A percentile compares a stretch with the other conserved stretches of the same genome.
These are phyloP conservation scores for Abrus pulchellus DNA, from an alignment of 306 rosid genomes.

Conservation along the genomic window DNA sequence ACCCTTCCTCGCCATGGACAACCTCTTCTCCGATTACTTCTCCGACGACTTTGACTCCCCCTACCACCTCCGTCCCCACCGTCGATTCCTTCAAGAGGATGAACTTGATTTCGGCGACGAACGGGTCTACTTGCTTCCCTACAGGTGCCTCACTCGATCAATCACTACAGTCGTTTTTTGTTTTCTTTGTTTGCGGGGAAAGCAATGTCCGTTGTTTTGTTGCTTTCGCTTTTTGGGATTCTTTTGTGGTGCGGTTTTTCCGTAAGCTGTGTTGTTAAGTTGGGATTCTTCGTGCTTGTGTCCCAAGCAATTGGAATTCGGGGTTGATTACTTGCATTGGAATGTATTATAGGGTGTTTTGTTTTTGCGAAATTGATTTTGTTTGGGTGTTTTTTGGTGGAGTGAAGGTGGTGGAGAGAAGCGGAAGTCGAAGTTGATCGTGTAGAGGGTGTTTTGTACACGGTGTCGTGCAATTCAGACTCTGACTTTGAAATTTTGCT, in stretches of 20 bases:
- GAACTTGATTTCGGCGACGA: conserved; percentile 54
- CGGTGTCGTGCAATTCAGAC: conserved; percentile 51
- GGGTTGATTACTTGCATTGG: conserved; percentile 5
- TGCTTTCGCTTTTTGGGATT: not conserved
- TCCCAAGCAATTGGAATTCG: not conserved
- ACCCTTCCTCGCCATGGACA: conserved; percentile 70
- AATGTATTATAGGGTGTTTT: not conserved
- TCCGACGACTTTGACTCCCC: conserved; percentile 64
- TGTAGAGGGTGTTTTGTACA: conserved; percentile 65
- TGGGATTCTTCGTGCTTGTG: conserved; percentile 13
- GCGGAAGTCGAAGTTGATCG: conserved; percentile 55
- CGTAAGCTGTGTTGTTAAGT: not conserved
- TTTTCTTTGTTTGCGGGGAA: not conserved
- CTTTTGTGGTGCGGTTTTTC: not conserved
- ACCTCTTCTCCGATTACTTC: conserved; percentile 47
- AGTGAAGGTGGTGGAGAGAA: conserved; percentile 85
- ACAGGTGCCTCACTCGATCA: conserved; percentile 53
- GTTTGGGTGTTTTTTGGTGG: conserved; percentile 15
- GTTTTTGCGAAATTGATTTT: not conserved
- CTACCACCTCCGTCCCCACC: conserved; percentile 54
- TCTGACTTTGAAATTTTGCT: conserved; percentile 60
- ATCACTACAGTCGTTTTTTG: too few species aligned
- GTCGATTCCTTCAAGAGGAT: conserved; percentile 62
- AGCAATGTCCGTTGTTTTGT: not conserved
- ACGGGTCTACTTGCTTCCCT: conserved; percentile 71